A percentile compares a stretch with the other conserved stretches of the same genome.
These are phyloP conservation scores for Xanthoparmelia taractica DNA, from an alignment of 495 filamentous ascomycete species.

Conservation along the genomic window DNA sequence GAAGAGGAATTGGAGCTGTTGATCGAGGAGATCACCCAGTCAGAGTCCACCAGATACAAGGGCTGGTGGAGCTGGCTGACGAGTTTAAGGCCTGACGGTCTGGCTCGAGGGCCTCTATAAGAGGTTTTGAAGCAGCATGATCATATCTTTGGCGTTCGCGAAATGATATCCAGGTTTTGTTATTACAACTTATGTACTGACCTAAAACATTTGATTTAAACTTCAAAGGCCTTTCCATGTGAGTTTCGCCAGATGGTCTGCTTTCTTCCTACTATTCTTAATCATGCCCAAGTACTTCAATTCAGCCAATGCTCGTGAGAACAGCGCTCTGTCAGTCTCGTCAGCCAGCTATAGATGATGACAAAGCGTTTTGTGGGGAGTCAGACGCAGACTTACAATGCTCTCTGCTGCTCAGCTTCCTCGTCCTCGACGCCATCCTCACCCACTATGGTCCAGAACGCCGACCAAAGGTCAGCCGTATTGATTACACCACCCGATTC, in stretches of 20 bases:
- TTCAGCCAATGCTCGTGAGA: constrained; percentile 78
- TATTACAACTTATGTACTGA: background rate
- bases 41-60: background rate
- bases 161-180: constrained; percentile 8
- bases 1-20: constrained; percentile 18
- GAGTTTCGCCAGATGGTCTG: constrained; percentile 81
- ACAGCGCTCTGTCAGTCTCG: constrained; percentile 51
- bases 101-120: constrained; percentile 2
- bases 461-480: constrained; percentile 79
- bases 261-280: constrained; percentile 82
- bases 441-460: constrained; percentile 70
- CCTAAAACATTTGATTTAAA: background rate
- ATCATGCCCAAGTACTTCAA: constrained; percentile 77
- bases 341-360: constrained; percentile 22
- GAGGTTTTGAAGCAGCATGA: background rate
- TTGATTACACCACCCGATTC: constrained; percentile 87
- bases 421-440: constrained; percentile 49
- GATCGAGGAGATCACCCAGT: constrained; percentile 5
- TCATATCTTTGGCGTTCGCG: background rate
- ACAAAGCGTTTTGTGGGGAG: background rate
- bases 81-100: constrained; percentile 10
- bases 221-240: constrained; percentile 58
- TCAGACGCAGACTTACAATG: constrained; percentile 31
- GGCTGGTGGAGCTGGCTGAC: constrained; percentile 14
- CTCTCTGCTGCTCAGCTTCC: constrained; percentile 34